phyloP scores from a whole-genome alignment of 805 yeast species.

The Kazachstania taianensis region DNA sequence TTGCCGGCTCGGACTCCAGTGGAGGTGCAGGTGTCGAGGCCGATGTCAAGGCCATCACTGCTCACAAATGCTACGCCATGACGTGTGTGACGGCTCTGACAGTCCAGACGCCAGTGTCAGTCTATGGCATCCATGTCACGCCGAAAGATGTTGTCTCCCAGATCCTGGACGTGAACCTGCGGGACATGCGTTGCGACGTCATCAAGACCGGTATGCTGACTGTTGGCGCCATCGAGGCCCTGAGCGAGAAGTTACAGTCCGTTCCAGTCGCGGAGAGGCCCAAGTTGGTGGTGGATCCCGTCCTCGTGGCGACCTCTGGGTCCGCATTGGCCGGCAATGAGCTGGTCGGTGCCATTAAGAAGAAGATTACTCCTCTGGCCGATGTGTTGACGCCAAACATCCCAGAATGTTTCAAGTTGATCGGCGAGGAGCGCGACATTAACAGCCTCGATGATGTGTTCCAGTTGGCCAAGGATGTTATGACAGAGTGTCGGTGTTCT shows the following conservation, averaged over 20 bases:
- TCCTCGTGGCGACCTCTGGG: constrained; percentile 76
- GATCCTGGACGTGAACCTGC: constrained; percentile 44
- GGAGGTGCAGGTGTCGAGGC: constrained; percentile 95
- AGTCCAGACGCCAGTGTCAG: constrained; percentile 54
- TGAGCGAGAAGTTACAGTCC: constrained; percentile 31
- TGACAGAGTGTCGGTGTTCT: constrained; percentile 33
- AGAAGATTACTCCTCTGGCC: constrained; percentile 43
- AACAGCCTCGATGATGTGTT: constrained; percentile 33
- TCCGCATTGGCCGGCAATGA: constrained; percentile 39
- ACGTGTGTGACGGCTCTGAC: constrained; percentile 74
- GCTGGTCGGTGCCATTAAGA: constrained; percentile 32
- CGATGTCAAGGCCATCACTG: constrained; percentile 68
- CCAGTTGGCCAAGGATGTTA: constrained; percentile 32
- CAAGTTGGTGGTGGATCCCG: constrained; percentile 66
- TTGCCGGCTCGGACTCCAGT: constrained; percentile 74
- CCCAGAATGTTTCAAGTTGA: constrained; percentile 46
- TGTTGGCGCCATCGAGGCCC: constrained; percentile 39
- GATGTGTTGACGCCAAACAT: constrained; percentile 66
- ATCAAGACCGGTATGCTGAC: constrained; percentile 77
- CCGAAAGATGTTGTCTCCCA: constrained; percentile 35
- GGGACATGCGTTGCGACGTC: constrained; percentile 53
- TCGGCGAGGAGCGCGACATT: constrained; percentile 24
- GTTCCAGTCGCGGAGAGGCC: constrained; percentile 26
- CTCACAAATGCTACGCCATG: constrained; percentile 65
- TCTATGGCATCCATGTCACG: constrained; percentile 34